Evolutionary conservation across 805 yeast genomes (phyloP).

Genomic region (Saccharomycopsis sp.): DNA sequence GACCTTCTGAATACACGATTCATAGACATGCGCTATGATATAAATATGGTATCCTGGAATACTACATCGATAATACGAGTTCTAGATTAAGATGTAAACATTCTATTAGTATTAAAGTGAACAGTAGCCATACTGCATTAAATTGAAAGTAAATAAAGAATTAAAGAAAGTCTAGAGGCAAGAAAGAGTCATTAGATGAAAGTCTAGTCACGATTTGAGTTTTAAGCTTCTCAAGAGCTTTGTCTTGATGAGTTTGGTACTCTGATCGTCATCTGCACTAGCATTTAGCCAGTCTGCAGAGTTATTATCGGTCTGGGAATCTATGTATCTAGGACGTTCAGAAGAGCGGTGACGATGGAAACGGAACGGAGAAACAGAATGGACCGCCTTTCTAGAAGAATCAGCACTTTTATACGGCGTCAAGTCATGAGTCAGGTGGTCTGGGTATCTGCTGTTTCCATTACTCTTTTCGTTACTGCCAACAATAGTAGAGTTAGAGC

Average conservation of each 20-base stretch:
- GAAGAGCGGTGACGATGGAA: background rate
- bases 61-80: too few species aligned
- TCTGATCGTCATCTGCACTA: background rate
- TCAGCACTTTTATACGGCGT: background rate
- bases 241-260: background rate
- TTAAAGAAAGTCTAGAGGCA: background rate
- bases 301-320: background rate
- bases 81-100: too few species aligned
- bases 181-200: background rate
- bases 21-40: too few species aligned
- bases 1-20: background rate
- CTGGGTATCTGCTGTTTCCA: background rate
- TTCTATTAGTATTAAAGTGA: too few species aligned
- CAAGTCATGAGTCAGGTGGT: background rate
- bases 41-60: too few species aligned
- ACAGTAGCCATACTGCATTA: background rate
- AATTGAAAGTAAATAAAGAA: too few species aligned
- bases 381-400: background rate
- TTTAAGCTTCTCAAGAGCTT: background rate
- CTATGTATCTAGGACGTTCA: background rate
- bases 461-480: background rate
- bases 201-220: background rate
- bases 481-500: background rate
- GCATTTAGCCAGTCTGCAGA: slow-evolving; percentile 1
- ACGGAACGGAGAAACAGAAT: slow-evolving; percentile 3